Conservation (phyloP, 495 filamentous ascomycete genomes). For the Aspergillus heteromorphus region DNA sequence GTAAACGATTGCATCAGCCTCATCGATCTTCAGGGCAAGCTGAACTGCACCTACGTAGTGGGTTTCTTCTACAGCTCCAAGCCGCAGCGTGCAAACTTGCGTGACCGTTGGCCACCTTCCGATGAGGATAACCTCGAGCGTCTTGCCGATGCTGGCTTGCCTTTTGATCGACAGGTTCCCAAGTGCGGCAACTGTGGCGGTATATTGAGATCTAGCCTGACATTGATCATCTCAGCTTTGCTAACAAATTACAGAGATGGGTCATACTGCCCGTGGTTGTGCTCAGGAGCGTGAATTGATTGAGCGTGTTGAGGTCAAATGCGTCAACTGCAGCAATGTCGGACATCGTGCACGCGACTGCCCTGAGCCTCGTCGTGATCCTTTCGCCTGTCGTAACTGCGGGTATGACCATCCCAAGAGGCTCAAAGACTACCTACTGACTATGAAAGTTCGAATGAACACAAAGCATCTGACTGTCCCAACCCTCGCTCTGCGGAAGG, state of each 20-base stretch:
- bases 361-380: conserved; percentile 52
- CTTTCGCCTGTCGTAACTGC: conserved; percentile 78
- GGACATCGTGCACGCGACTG: conserved; percentile 71
- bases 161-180: conserved; percentile 58
- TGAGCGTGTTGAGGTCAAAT: conserved; percentile 53
- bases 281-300: conserved; percentile 50
- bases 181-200: conserved; percentile 67
- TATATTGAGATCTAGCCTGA: conserved; percentile 20
- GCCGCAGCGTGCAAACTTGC: conserved; percentile 55
- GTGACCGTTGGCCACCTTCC: conserved; percentile 59
- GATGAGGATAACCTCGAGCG: conserved; percentile 69
- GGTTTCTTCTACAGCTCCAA: conserved; percentile 60
- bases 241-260: conserved; percentile 51
- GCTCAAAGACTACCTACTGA: conserved; percentile 10
- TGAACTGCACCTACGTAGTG: conserved; percentile 69
- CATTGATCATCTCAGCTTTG: neutral
- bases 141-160: conserved; percentile 64
- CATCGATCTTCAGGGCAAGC: conserved; percentile 79
- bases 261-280: conserved; percentile 66
- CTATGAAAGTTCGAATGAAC: conserved; percentile 44
- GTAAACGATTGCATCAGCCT: conserved; percentile 58
- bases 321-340: conserved; percentile 67
- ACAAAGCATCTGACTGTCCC: conserved; percentile 56
- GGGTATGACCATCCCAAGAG: conserved; percentile 41
- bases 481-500: conserved; percentile 66